These are phyloP conservation scores for Fraxinus dipetala DNA, from an alignment of 305 asterid species.

Conservation along the genomic window DNA sequence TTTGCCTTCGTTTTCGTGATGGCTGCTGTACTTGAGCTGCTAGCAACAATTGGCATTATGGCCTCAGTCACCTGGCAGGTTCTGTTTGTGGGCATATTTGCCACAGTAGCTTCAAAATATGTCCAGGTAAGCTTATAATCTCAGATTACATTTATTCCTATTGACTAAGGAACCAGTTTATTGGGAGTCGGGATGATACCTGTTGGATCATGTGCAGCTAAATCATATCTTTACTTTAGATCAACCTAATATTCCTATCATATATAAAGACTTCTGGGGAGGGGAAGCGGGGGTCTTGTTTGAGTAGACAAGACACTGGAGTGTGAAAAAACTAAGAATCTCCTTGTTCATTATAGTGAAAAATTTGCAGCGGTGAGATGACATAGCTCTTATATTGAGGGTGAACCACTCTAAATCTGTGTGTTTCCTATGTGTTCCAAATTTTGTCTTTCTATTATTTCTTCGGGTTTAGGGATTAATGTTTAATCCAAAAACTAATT, in stretches of 20 bases:
- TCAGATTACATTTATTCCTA: background rate
- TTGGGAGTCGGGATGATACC: background rate
- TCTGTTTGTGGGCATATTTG: conserved; percentile 61
- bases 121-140: conserved; percentile 43
- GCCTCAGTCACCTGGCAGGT: conserved; percentile 80
- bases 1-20: conserved; percentile 36
- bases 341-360: background rate
- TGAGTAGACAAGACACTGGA: background rate
- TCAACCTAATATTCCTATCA: background rate
- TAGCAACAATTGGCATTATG: conserved; percentile 50
- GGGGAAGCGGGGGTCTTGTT: background rate
- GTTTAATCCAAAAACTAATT: background rate
- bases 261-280: background rate
- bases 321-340: background rate
- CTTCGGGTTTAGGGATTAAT: background rate
- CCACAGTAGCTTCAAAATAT: conserved; percentile 50
- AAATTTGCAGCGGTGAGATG: background rate
- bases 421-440: background rate
- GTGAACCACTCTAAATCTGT: background rate
- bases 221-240: background rate
- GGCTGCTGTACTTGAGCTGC: conserved; percentile 42
- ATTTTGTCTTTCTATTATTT: background rate
- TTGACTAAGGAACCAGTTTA: background rate
- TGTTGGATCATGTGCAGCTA: background rate
- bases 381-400: background rate